Percentiles rank a stretch among this genome's conserved stretches.
Evolutionary conservation across 148 eudicot genomes (phyloP).

Genomic region (Nepenthes mirabilis): DNA sequence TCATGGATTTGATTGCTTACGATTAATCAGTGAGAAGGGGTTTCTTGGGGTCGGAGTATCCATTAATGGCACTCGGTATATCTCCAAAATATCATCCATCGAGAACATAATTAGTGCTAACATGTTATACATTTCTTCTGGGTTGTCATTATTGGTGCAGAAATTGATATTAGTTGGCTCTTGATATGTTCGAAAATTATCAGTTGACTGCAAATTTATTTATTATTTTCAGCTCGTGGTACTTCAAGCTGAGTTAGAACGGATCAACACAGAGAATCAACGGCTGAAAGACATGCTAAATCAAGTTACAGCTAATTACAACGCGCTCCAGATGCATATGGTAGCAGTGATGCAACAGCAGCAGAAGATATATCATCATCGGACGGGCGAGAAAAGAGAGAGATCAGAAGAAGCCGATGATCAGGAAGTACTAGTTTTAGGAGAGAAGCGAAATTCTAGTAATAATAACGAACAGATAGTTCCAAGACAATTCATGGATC

Average conservation of each 20-base stretch:
- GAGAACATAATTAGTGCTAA: too few relatives aligned
- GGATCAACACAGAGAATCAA: conserved; percentile 26
- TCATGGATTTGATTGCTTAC: neutral
- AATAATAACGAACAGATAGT: neutral
- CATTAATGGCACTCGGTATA: too few relatives aligned
- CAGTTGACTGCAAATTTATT: too few relatives aligned
- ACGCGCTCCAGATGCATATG: conserved; percentile 24
- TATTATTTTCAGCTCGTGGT: conserved; percentile 14
- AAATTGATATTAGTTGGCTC: too few relatives aligned
- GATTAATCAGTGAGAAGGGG: neutral
- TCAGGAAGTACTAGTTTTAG: neutral
- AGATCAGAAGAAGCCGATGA: neutral
- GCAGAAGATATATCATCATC: neutral
- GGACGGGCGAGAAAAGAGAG: neutral
- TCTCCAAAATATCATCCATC: too few relatives aligned
- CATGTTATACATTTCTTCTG: too few relatives aligned
- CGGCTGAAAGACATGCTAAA: conserved; percentile 16
- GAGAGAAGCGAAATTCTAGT: neutral
- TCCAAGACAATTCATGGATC: conserved; percentile 1
- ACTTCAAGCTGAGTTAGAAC: conserved; percentile 25
- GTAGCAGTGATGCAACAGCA: conserved; percentile 11
- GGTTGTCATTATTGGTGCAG: too few relatives aligned
- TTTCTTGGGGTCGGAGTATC: too few relatives aligned
- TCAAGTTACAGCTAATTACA: conserved; percentile 19
- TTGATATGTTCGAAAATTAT: too few relatives aligned